Evolutionary conservation across 768 basidiomycete genomes (phyloP).

Genomic region (Tephrocybe sp.): DNA sequence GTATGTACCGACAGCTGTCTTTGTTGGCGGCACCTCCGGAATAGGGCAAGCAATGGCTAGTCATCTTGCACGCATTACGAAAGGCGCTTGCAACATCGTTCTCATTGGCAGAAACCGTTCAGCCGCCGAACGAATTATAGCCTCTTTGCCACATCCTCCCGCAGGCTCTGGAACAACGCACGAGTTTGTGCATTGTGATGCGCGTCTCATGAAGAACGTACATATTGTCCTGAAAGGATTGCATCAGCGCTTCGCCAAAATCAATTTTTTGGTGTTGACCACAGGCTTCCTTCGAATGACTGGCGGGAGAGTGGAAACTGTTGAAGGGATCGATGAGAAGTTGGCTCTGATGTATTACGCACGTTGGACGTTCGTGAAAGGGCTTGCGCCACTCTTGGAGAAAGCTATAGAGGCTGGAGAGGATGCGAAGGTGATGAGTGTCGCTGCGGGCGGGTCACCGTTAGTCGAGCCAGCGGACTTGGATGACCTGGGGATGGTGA

Average conservation of each 20-base stretch:
- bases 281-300: conserved; percentile 38
- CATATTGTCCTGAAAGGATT: conserved; percentile 29
- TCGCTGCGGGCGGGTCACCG: conserved; percentile 34
- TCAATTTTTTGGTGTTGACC: conserved; percentile 53
- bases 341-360: conserved; percentile 43
- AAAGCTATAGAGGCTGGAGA: conserved; percentile 44
- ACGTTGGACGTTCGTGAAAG: conserved; percentile 47
- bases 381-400: conserved; percentile 41
- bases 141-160: conserved; percentile 35
- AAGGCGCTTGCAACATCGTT: conserved; percentile 51
- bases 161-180: conserved; percentile 20
- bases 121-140: conserved; percentile 46
- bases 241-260: conserved; percentile 32
- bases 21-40: conserved; percentile 46
- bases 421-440: conserved; percentile 47
- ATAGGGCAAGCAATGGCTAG: conserved; percentile 48
- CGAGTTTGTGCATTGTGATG: conserved; percentile 55
- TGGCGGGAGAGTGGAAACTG: conserved; percentile 36
- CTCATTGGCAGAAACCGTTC: conserved; percentile 49
- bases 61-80: conserved; percentile 42
- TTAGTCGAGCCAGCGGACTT: conserved; percentile 35
- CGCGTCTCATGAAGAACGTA: conserved; percentile 50
- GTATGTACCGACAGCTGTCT: conserved; percentile 33
- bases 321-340: conserved; percentile 43
- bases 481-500: conserved; percentile 52